phyloP scores from a whole-genome alignment of 1,284 basidiomycete species.

The Moesziomyces aphidis region DNA sequence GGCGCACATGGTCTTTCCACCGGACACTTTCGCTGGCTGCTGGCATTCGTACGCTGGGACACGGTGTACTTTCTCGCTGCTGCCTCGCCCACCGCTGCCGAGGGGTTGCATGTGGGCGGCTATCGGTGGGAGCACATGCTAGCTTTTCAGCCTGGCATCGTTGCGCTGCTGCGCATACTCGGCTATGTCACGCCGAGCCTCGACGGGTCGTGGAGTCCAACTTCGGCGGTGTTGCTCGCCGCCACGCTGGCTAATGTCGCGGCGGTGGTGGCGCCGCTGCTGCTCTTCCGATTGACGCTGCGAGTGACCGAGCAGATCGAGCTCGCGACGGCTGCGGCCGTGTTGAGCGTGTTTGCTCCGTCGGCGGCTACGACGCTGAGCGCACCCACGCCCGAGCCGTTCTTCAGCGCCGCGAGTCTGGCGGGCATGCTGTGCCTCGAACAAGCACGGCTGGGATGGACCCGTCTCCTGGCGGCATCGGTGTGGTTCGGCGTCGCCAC shows the following conservation, averaged over 20 bases:
- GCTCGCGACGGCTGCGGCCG: slow-evolving; percentile 75
- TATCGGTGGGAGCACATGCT: slow-evolving; percentile 85
- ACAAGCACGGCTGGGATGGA: slow-evolving; percentile 1
- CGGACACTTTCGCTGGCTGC: slow-evolving; percentile 16
- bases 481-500: slow-evolving; percentile 77
- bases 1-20: slow-evolving; percentile 9
- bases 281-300: slow-evolving; percentile 72
- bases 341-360: slow-evolving; percentile 82
- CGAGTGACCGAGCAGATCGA: slow-evolving; percentile 67
- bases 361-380: slow-evolving; percentile 78
- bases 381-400: slow-evolving; percentile 83
- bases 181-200: slow-evolving; percentile 30
- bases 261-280: slow-evolving; percentile 70
- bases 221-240: slow-evolving; percentile 30
- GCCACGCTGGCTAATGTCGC: slow-evolving; percentile 42
- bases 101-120: slow-evolving; percentile 20
- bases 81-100: slow-evolving; percentile 26
- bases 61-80: slow-evolving; percentile 77
- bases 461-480: slow-evolving; percentile 74
- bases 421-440: slow-evolving; percentile 35
- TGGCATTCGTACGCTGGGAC: slow-evolving; percentile 82
- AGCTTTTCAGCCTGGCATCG: slow-evolving; percentile 82
- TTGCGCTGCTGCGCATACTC: slow-evolving; percentile 35
- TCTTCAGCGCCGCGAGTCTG: slow-evolving; percentile 77
- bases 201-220: slow-evolving; percentile 45